phyloP scores from a whole-genome alignment of 2,329 filamentous ascomycete genomes.

The Paracorniculantispora psalliotae region DNA sequence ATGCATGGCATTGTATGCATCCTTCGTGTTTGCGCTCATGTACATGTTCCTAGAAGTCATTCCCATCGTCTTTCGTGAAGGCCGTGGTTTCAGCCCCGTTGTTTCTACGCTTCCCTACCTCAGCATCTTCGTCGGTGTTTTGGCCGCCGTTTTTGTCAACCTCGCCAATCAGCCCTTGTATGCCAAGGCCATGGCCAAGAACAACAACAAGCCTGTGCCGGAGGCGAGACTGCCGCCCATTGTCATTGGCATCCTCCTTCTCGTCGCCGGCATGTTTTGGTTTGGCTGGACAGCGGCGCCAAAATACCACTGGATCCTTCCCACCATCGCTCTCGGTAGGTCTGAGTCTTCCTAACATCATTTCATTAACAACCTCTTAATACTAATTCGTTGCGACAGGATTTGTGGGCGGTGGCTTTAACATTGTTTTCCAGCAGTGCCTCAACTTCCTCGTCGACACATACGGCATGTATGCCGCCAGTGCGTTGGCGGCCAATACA shows the following conservation, averaged over 20 bases:
- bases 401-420: conserved; percentile 31
- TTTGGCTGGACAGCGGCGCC: conserved; percentile 55
- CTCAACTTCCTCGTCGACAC: conserved; percentile 51
- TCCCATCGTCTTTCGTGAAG: conserved; percentile 48
- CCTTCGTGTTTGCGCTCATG: conserved; percentile 46
- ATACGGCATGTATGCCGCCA: conserved; percentile 55
- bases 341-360: conserved; percentile 25
- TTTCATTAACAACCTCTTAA: conserved; percentile 47
- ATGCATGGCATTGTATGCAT: conserved; percentile 51
- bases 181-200: conserved; percentile 33
- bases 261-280: conserved; percentile 58
- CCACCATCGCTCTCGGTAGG: background rate
- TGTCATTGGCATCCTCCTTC: conserved; percentile 45
- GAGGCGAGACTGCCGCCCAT: conserved; percentile 57
- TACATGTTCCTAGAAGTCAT: conserved; percentile 58
- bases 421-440: conserved; percentile 46
- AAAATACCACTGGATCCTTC: conserved; percentile 25
- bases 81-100: conserved; percentile 48
- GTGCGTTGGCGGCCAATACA: conserved; percentile 60
- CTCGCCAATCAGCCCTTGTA: conserved; percentile 35
- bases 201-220: conserved; percentile 32
- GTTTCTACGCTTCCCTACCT: conserved; percentile 48
- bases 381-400: conserved; percentile 36
- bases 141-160: conserved; percentile 38
- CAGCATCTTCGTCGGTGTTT: conserved; percentile 44